Evolutionary conservation across 495 filamentous ascomycete species (phyloP).

Genomic region (Aspergillus coremiiformis): DNA sequence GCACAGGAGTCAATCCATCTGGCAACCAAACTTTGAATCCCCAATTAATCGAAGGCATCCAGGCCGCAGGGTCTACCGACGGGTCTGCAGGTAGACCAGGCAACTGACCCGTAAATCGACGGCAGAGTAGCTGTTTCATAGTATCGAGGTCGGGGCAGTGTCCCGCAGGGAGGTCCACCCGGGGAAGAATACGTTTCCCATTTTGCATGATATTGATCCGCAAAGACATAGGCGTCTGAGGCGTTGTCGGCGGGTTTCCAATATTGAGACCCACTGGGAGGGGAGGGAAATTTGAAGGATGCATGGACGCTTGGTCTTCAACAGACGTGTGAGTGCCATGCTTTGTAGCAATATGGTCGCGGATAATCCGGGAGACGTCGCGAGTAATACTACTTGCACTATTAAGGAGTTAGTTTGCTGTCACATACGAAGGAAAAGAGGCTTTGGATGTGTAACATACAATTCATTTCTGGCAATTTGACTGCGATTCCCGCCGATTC

Average conservation of each 20-base stretch:
- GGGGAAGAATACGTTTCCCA: slow-evolving; percentile 36
- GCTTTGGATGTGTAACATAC: slow-evolving; percentile 18
- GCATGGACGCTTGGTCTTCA: slow-evolving; percentile 14
- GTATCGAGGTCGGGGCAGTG: slow-evolving; percentile 30
- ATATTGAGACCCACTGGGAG: slow-evolving; percentile 4
- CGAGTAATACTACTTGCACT: slow-evolving; percentile 40
- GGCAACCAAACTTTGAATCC: slow-evolving; percentile 36
- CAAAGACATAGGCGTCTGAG: slow-evolving; percentile 23
- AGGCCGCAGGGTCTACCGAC: slow-evolving; percentile 9
- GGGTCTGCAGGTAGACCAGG: slow-evolving; percentile 18
- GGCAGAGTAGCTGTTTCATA: slow-evolving; percentile 25
- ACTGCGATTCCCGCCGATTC: slow-evolving; percentile 28
- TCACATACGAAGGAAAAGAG: not conserved
- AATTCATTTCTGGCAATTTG: slow-evolving; percentile 33
- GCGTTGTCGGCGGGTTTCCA: not conserved
- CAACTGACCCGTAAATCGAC: slow-evolving; percentile 30
- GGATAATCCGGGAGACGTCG: slow-evolving; percentile 38
- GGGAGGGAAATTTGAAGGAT: slow-evolving; percentile 13
- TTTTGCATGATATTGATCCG: slow-evolving; percentile 37
- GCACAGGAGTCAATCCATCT: slow-evolving; percentile 30
- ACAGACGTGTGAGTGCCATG: slow-evolving; percentile 10
- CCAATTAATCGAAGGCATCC: slow-evolving; percentile 22
- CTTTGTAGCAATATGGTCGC: slow-evolving; percentile 30
- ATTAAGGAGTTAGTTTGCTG: slow-evolving; percentile 9
- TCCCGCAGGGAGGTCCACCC: slow-evolving; percentile 30